Evolutionary conservation across 257 asterid species (phyloP), one percentile per base, ranked within the genome.

Genomic region (Solanum clarkiae): DNA sequence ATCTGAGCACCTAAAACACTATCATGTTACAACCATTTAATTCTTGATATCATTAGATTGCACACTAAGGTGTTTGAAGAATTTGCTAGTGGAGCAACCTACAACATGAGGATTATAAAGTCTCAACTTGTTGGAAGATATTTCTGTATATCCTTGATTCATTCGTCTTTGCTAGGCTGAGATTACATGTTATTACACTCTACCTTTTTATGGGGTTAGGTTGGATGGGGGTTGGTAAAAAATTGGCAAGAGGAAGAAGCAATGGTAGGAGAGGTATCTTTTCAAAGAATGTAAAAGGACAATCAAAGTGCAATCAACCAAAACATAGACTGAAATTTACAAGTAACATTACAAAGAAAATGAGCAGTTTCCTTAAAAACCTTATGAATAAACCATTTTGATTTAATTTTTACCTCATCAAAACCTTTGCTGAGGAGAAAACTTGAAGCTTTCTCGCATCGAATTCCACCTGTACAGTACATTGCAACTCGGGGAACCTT

Each of bases 401-500:
- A 32, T 71, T 55, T 65, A 45, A 45, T 24, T 53, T 6, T 86
- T 91, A 97, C 99, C 98, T 97, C 98, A 86, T 94, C 86, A 88
- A 94, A 94, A 68, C 99, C 99, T 88, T 91, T 92, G 87, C 93
- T 86, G 11, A 97, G 91, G 92, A 95, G 99, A 88, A 89, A 93
- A 91, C 99, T 97, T 10, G 98, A 90, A 80, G 99, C 98, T 92
- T 97, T 97, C 91, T 97, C 99, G 69, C 98, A 97, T 66, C 99
- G 96, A 77, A 97, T 97, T 66, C 99, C 99, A 87, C 99, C 98
- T 11, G 99, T 97, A 83, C 99, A 97, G 92, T 97, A 97, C 98
- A 97, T 97, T 79, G 99, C 99, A 83, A 97, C 98, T 44, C 92
- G 92, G 63, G 98, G 89, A 40, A 84, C 94, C 86, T 69, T 90